Evolutionary conservation across 129 eudicot genomes (phyloP).

Genomic region (Escallonia herrerae): DNA sequence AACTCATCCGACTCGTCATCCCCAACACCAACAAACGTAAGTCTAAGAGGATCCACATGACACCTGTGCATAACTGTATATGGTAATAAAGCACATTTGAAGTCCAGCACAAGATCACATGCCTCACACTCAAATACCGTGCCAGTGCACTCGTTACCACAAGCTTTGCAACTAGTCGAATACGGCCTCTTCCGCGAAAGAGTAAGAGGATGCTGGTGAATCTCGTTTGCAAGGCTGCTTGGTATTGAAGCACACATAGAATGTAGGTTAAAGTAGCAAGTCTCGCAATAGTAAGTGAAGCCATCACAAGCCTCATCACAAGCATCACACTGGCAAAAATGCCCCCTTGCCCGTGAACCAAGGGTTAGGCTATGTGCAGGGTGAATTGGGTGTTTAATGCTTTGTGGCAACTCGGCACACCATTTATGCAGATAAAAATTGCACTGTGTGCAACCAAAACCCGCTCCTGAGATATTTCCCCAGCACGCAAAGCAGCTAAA

Average conservation of each 20-base stretch:
- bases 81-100: background rate
- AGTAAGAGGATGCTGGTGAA: background rate
- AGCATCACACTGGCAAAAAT: background rate
- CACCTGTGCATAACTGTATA: background rate
- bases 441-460: background rate
- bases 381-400: background rate
- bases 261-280: background rate
- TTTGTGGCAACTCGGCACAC: background rate
- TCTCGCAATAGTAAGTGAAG: background rate
- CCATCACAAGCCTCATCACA: background rate
- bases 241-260: conserved; percentile 3
- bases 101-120: background rate
- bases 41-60: background rate
- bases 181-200: background rate
- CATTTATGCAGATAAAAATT: background rate
- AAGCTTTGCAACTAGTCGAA: background rate
- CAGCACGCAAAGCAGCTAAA: background rate
- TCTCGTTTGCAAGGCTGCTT: background rate
- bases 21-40: background rate
- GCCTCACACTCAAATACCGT: background rate
- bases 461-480: background rate
- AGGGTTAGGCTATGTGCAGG: background rate
- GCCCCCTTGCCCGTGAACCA: background rate
- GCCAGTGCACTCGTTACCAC: background rate
- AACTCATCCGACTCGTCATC: background rate